phyloP scores from a whole-genome alignment of 306 rosid genomes.

The Adenanthera pavonina region DNA sequence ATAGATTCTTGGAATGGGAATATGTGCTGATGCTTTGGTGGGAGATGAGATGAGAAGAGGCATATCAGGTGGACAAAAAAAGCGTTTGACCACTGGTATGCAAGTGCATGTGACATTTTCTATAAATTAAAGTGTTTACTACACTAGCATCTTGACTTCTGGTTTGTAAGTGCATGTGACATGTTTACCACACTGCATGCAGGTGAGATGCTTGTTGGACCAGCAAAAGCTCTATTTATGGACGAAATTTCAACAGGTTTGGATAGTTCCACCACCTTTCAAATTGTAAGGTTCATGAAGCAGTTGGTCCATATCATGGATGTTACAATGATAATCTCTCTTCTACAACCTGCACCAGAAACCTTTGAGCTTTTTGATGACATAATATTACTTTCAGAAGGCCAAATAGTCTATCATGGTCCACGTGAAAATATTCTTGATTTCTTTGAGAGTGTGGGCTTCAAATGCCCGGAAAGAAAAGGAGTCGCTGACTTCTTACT shows the following conservation, averaged over 20 bases:
- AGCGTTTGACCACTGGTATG: constrained; percentile 84
- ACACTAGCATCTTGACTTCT: constrained; percentile 71
- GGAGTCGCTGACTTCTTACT: constrained; percentile 35
- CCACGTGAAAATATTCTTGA: neutral
- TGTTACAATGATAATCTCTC: constrained; percentile 55
- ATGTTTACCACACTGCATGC: constrained; percentile 20
- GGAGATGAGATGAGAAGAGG: constrained; percentile 91
- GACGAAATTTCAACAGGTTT: constrained; percentile 83
- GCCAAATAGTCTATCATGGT: neutral
- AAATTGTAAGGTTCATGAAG: constrained; percentile 63
- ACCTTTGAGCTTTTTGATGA: neutral
- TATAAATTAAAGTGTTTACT: neutral
- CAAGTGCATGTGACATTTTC: neutral
- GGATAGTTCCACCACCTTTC: constrained; percentile 77
- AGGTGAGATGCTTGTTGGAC: constrained; percentile 81
- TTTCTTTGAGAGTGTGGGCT: neutral
- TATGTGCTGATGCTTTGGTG: constrained; percentile 79
- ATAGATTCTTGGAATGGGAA: constrained; percentile 81
- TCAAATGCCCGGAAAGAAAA: neutral
- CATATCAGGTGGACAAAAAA: constrained; percentile 89
- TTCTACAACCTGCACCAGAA: neutral
- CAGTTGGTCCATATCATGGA: constrained; percentile 72
- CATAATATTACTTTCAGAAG: constrained; percentile 57
- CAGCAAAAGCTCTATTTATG: constrained; percentile 71
- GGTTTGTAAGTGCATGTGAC: constrained; percentile 48